These are phyloP conservation scores for Agaricales sp. DNA, from an alignment of 1,284 basidiomycete genomes.

Conservation along the genomic window DNA sequence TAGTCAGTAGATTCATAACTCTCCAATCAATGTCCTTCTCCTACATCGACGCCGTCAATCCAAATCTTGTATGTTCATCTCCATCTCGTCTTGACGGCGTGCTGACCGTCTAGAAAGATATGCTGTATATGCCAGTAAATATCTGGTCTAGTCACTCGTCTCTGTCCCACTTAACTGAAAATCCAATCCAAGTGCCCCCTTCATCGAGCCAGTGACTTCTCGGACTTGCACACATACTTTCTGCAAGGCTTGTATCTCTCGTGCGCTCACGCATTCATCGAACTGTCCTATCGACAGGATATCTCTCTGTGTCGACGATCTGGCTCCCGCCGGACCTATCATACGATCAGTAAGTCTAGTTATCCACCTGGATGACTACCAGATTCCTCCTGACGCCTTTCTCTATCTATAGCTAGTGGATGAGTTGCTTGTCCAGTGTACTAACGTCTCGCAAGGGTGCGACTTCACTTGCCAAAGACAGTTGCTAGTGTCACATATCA, in stretches of 20 bases:
- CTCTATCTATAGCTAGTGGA: constrained; percentile 58
- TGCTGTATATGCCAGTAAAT: constrained; percentile 2
- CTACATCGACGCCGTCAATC: neutral
- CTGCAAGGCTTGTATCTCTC: constrained; percentile 65
- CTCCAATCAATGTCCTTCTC: constrained; percentile 20
- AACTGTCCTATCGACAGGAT: constrained; percentile 82
- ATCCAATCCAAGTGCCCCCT: constrained; percentile 28
- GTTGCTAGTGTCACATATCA: constrained; percentile 52
- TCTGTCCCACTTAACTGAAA: neutral
- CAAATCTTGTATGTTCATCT: neutral
- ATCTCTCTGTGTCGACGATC: constrained; percentile 39
- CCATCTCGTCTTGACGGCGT: too few relatives aligned
- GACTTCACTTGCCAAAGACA: constrained; percentile 59
- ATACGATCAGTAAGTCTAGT: constrained; percentile 56
- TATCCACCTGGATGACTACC: constrained; percentile 11
- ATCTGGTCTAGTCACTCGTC: neutral
- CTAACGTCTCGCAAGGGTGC: constrained; percentile 50
- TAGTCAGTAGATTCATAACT: constrained; percentile 1
- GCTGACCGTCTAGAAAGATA: too few relatives aligned
- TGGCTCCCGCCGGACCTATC: constrained; percentile 55
- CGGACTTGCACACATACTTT: constrained; percentile 76
- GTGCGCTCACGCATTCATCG: constrained; percentile 49
- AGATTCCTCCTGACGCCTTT: constrained; percentile 9
- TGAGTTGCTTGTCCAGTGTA: constrained; percentile 71
- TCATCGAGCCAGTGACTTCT: constrained; percentile 64